A percentile compares a stretch with the other conserved stretches of the same genome.
phyloP scores from a whole-genome alignment of 495 filamentous ascomycete species.

The Daldinia bambusicola region DNA sequence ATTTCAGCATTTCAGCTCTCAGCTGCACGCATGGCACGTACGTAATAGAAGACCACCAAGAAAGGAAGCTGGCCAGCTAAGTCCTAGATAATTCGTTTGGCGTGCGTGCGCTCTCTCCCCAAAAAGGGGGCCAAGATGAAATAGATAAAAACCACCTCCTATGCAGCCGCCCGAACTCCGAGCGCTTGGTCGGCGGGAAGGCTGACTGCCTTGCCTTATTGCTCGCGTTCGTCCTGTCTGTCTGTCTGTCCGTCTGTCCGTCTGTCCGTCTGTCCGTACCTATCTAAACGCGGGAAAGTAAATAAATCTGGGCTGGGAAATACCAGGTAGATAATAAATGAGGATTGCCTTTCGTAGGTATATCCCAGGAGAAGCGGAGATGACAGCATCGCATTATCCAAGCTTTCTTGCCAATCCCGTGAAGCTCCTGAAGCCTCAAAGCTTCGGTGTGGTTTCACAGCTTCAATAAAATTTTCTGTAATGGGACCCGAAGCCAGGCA shows the following conservation, averaged over 20 bases:
- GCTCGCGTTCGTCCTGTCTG: constrained; percentile 3
- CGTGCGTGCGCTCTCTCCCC: background rate
- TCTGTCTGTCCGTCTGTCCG: no score
- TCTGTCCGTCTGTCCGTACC: no score
- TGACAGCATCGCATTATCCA: constrained; percentile 11
- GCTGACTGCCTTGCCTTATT: constrained; percentile 9
- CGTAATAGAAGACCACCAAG: constrained; percentile 3
- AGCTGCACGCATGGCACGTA: background rate
- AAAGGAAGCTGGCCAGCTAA: background rate
- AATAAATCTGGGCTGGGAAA: background rate
- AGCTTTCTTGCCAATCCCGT: constrained; percentile 3
- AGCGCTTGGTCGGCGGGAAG: constrained; percentile 16
- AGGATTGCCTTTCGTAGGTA: constrained; percentile 9
- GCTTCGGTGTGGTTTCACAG: constrained; percentile 36
- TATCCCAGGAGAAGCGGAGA: constrained; percentile 10
- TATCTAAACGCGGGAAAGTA: background rate
- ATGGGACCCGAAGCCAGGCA: constrained; percentile 11
- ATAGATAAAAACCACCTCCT: background rate
- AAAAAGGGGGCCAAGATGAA: constrained; percentile 3
- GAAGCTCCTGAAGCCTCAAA: constrained; percentile 1
- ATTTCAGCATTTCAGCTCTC: constrained; percentile 1
- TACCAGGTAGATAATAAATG: constrained; percentile 6
- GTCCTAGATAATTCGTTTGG: background rate
- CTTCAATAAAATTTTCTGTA: constrained; percentile 30
- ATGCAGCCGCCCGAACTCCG: constrained; percentile 43